Base-by-base conservation (phyloP, 768 basidiomycete genomes). In the Boletus sp. region DNA sequence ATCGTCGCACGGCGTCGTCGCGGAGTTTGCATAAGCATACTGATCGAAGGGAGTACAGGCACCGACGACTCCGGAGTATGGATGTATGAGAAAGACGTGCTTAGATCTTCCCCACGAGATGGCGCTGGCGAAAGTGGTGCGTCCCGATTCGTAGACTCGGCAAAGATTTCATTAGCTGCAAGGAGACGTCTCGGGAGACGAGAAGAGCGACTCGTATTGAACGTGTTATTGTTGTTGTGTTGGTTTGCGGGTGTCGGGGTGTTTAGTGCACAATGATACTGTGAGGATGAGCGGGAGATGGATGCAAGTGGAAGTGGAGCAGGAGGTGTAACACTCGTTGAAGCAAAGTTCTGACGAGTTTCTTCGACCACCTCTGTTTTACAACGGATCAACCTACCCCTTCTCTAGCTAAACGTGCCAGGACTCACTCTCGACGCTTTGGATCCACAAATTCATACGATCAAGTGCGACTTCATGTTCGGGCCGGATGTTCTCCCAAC, bases 371-470 rank as follows among this genome's bases (percentile, higher is more conserved):
- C 89, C 74, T 82, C 90, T 92, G 68, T 47, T 57, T 47, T 17
- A 9, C 23, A 43, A 55, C 2, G n/a, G 50, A 57, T 50, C 41
- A 61, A n/a, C 15, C 5, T 23, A 23, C 30, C 6, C 1, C 34
- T 21, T 10, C 43, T 54, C 21, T 32, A 19, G 10, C 39, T 30
- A 47, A 29, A 44, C 23, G 35, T 5, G 4, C 4, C 30, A 33
- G 34, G 9, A 81, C 89, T 65, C 68, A 91, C 90, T 86, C 71
- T 93, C 90, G 15, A 91, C 87, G 54, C 83, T 89, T 60, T 81
- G 81, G 71, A 90, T 87, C 91, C 91, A 93, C 49, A 87, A 73
- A 1, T 83, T 79, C 86, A 93, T 84, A 48, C 90, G 77, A 60
- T 93, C 88, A 3, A 74, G 57, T 14, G 68, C 70, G 4, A 68